A percentile compares a stretch with the other conserved stretches of the same genome.
Conservation (phyloP, 1,284 basidiomycete species). For the Singerocomus rubriflavus region DNA sequence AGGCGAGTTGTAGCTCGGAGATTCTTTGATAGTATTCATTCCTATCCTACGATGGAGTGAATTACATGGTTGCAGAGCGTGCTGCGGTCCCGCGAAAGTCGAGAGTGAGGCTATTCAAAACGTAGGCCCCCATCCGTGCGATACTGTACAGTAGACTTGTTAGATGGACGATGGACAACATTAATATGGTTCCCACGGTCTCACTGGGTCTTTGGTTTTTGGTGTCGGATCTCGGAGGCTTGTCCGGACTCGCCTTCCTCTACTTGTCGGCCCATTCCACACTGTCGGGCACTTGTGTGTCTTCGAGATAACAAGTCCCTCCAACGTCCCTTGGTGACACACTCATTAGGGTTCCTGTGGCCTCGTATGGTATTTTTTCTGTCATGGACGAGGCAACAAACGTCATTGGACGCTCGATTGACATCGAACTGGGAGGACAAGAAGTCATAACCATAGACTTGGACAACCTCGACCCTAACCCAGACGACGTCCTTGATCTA, state of each 20-base stretch:
- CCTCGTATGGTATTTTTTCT: neutral
- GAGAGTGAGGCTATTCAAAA: too few species aligned
- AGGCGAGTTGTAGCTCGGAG: too few species aligned
- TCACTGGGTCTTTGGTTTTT: neutral
- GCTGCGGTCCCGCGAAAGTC: too few species aligned
- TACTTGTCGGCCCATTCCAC: neutral
- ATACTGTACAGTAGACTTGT: too few species aligned
- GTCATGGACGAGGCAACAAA: slow-evolving; percentile 23
- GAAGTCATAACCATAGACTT: slow-evolving; percentile 80
- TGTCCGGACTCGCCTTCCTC: neutral
- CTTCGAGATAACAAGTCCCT: neutral
- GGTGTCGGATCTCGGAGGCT: neutral
- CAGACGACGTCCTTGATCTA: slow-evolving; percentile 69
- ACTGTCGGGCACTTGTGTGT: neutral
- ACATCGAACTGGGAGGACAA: slow-evolving; percentile 73
- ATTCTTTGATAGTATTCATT: too few species aligned
- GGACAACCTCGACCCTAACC: slow-evolving; percentile 70
- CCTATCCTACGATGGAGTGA: too few species aligned
- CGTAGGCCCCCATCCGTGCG: too few species aligned
- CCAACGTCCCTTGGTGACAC: neutral
- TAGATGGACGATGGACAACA: too few species aligned
- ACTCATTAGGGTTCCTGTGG: too few species aligned
- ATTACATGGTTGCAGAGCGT: too few species aligned
- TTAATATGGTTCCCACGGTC: neutral
- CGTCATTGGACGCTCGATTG: slow-evolving; percentile 38